These are phyloP conservation scores for Salix suchowensis DNA, from an alignment of 345 rosid genomes.

Conservation along the genomic window DNA sequence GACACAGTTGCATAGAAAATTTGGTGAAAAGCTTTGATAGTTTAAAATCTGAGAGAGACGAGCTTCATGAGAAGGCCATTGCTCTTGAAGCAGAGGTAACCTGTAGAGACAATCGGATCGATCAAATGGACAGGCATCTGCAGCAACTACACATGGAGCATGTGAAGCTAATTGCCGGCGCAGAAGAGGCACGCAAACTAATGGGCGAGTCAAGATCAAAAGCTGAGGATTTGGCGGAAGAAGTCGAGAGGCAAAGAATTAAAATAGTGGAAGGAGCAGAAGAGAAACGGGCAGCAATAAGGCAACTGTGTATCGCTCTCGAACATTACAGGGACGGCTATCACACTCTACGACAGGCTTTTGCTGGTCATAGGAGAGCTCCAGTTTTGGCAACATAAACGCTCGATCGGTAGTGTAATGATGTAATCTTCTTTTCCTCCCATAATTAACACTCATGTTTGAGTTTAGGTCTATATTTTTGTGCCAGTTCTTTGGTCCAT, in stretches of 20 bases:
- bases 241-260: slow-evolving; percentile 29
- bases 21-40: slow-evolving; percentile 42
- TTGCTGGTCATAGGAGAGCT: slow-evolving; percentile 16
- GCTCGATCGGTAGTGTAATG: neutral
- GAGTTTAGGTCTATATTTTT: neutral
- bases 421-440: neutral
- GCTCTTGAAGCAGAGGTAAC: slow-evolving; percentile 42
- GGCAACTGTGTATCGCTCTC: slow-evolving; percentile 29
- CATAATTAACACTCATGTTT: neutral
- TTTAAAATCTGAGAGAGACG: slow-evolving; percentile 53
- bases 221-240: slow-evolving; percentile 45
- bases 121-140: slow-evolving; percentile 44
- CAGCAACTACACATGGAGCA: slow-evolving; percentile 28
- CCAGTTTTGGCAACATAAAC: slow-evolving; percentile 19
- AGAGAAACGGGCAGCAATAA: slow-evolving; percentile 30
- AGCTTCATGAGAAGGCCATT: slow-evolving; percentile 31
- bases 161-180: slow-evolving; percentile 29
- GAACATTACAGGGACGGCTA: slow-evolving; percentile 29
- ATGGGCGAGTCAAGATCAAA: slow-evolving; percentile 33
- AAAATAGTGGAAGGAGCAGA: slow-evolving; percentile 22
- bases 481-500: neutral
- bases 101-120: slow-evolving; percentile 35
- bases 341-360: slow-evolving; percentile 15
- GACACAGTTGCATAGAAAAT: slow-evolving; percentile 23
- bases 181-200: slow-evolving; percentile 28